Base-by-base conservation (phyloP, 1,284 basidiomycete genomes). In the Moniliophthora roreri region DNA sequence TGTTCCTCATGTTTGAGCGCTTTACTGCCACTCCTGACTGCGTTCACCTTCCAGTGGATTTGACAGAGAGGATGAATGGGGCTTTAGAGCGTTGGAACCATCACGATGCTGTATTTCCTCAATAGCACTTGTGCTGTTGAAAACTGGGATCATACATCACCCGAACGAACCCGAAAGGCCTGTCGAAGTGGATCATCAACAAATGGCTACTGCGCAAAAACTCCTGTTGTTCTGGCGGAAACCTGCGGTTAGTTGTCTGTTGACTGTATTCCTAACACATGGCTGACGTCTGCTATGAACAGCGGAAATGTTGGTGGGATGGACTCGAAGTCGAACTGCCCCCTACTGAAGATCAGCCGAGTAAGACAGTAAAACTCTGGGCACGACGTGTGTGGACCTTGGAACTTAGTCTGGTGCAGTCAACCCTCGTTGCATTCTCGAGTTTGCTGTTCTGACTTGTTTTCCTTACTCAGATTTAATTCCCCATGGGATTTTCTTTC, bases 261-360 rank as follows among this genome's bases (percentile, higher is more conserved):
- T 38, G n/a, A n/a, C 44, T 51, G 4, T 60, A 28, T 20, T 24
- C 40, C 51, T 9, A 47, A 18, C 35, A 18, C 37, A 39, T 47
- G 11, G 3, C 39, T 46, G 35, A 50, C 54, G 42, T 50, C 56
- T 8, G 59, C 37, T 36, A 10, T 21, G 49, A 51, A 20, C 55
- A 95, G 93, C 82, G 96, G 50, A 99, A 99, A 74, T 99, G 97
- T 73, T 99, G 96, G 96, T 99, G 96, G 96, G 97, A 99, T 65
- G 95, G 95, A 15, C 82, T 95, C 47, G 95, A 98, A 62, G 84
- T 98, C 35, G 89, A 95, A 51, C 70, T 98, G 20, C 81, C 85
- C 7, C 74, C 76, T 20, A 61, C 63, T 10, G 72, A 73, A 4
- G 80, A 76, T 3, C 51, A 56, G 21, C 47, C 21, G 23, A 28